Base-by-base conservation (phyloP, 1,284 basidiomycete species). In the Flammula alnicola region DNA sequence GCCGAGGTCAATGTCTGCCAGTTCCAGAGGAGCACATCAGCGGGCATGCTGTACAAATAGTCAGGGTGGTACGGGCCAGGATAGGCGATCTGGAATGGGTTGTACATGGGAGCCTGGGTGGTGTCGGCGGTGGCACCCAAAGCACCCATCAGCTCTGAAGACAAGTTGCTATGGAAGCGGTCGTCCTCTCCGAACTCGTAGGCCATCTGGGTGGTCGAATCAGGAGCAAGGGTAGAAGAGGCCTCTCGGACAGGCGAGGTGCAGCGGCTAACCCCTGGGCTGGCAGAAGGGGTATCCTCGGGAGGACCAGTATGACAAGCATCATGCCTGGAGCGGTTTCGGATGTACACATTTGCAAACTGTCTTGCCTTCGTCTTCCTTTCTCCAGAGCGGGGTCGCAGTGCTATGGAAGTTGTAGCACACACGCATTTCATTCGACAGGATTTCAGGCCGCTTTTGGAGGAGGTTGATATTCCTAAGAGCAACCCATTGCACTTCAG, bases 381-480 rank as follows among this genome's bases (percentile, higher is more conserved):
- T 91, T 89, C 91, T 91, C 12, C 86, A 88, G 58, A 91, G 88
- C 5, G 89, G 88, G 33, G 89, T 83, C 3, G 86, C 81, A 23
- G 87, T 84, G 20, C 88, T 88, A 64, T 91, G 89, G 10, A 91
- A 71, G 67, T 91, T 91, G 71, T 88, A 90, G 64, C 76, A 78
- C 14, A 75, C n/a, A n/a, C n/a, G n/a, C 86, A 99, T 94, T 72
- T 99, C 96, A 70, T 92, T 95, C 19, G 88, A 84, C 5, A 98
- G 80, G 47, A 98, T 79, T 51, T 95, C 91, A 0, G 93, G 77
- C 3, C 93, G 86, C 60, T 95, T 94, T 70, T 99, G 83, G 40
- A 99, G 82, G 39, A 99, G 82, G 63, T 98, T 95, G 76, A 98
- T 95, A 67, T 98, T 98, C 23, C 96, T 84, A 44, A 99, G 76